Evolutionary conservation across 768 basidiomycete species (phyloP).

Genomic region (Auriculariales sp.): DNA sequence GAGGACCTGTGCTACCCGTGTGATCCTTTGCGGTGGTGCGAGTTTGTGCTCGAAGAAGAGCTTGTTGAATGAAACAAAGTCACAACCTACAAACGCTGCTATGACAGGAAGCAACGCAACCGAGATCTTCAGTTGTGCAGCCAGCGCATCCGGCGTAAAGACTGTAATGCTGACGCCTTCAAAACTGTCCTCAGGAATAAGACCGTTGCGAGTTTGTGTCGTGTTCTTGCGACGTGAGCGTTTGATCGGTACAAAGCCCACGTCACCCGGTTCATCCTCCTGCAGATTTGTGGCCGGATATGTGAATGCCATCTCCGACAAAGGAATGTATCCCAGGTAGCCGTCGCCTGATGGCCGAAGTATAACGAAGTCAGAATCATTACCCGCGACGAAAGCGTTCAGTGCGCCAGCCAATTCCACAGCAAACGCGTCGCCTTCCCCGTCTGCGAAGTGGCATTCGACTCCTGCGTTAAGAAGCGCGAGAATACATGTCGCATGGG

Average conservation of each 20-base stretch:
- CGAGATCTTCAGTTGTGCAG: constrained; percentile 52
- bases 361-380: constrained; percentile 74
- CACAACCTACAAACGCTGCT: constrained; percentile 69
- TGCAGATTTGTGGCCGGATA: constrained; percentile 9
- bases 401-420: constrained; percentile 68
- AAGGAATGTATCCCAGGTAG: constrained; percentile 63
- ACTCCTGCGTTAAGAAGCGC: constrained; percentile 27
- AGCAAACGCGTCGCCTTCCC: constrained; percentile 70
- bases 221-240: neutral
- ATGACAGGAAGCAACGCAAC: constrained; percentile 60
- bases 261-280: neutral
- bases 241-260: neutral
- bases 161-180: constrained; percentile 34
- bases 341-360: constrained; percentile 47
- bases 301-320: constrained; percentile 64
- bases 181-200: constrained; percentile 14
- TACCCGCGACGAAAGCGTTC: constrained; percentile 59
- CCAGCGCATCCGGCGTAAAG: constrained; percentile 48
- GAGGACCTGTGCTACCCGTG: constrained; percentile 45
- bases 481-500: constrained; percentile 40
- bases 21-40: constrained; percentile 47
- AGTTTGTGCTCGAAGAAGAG: constrained; percentile 55
- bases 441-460: constrained; percentile 58
- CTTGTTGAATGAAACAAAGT: constrained; percentile 45
- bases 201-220: neutral